Percentiles rank a stretch among this genome's conserved stretches.
phyloP scores from a whole-genome alignment of 148 eudicot genomes.

The Spergularia bocconei region DNA sequence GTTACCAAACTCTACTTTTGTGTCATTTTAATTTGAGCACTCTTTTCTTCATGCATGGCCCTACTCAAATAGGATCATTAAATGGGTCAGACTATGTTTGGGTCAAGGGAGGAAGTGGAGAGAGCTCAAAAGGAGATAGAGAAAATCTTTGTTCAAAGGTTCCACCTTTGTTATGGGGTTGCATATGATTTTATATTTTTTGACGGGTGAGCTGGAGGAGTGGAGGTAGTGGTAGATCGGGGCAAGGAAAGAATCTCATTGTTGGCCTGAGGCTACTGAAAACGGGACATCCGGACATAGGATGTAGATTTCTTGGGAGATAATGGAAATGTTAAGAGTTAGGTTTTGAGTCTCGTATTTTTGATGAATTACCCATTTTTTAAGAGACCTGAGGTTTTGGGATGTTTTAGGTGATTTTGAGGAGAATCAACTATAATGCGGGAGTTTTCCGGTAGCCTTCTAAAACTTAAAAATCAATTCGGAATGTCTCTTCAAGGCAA shows the following conservation, averaged over 20 bases:
- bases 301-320: background rate
- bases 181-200: background rate
- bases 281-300: background rate
- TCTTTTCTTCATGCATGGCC: background rate
- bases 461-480: no score
- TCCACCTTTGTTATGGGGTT: background rate
- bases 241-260: background rate
- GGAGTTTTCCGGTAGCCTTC: no score
- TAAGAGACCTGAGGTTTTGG: no score
- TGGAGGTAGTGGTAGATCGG: background rate
- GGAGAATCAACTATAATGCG: no score
- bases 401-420: no score
- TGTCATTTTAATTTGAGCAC: no score
- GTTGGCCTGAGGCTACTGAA: background rate
- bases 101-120: background rate
- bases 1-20: background rate
- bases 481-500: no score
- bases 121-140: background rate
- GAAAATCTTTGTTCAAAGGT: background rate
- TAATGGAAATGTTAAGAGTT: background rate
- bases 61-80: background rate
- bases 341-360: no score
- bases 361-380: no score
- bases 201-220: background rate
- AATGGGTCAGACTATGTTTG: background rate